Evolutionary conservation across 2,329 filamentous ascomycete genomes (phyloP).

Genomic region (Monilinia aucupariae): DNA sequence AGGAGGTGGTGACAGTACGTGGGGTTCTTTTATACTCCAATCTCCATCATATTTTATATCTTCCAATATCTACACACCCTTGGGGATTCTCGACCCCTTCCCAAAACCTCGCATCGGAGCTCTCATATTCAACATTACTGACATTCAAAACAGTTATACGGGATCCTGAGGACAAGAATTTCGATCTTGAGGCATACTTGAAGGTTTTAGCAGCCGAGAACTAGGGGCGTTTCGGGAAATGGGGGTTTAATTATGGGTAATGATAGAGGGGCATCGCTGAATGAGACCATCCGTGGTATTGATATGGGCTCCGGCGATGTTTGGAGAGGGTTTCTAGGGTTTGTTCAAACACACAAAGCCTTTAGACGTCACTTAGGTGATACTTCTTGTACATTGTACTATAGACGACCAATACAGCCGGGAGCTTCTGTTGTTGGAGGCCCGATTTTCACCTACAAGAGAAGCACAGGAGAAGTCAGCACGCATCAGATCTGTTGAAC

Average conservation of each 20-base stretch:
- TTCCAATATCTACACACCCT: not conserved
- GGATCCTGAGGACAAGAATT: slow-evolving; percentile 80
- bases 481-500: not conserved
- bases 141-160: slow-evolving; percentile 51
- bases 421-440: slow-evolving; percentile 18
- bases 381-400: slow-evolving; percentile 38
- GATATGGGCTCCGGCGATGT: slow-evolving; percentile 25
- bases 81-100: not conserved
- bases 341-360: slow-evolving; percentile 27
- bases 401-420: slow-evolving; percentile 31
- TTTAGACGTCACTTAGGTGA: slow-evolving; percentile 34
- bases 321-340: slow-evolving; percentile 22
- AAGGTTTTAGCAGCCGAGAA: slow-evolving; percentile 51
- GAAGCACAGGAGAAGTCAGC: not conserved
- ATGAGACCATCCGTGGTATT: slow-evolving; percentile 19
- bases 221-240: slow-evolving; percentile 20
- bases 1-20: slow-evolving; percentile 38
- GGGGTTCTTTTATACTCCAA: not conserved
- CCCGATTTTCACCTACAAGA: slow-evolving; percentile 16
- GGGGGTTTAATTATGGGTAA: slow-evolving; percentile 29
- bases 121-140: not conserved
- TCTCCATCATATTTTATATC: not conserved
- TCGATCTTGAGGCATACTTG: slow-evolving; percentile 86
- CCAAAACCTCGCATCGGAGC: not conserved
- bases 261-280: slow-evolving; percentile 27